Conservation (phyloP, 768 basidiomycete species). For the Naematelia encephala region DNA sequence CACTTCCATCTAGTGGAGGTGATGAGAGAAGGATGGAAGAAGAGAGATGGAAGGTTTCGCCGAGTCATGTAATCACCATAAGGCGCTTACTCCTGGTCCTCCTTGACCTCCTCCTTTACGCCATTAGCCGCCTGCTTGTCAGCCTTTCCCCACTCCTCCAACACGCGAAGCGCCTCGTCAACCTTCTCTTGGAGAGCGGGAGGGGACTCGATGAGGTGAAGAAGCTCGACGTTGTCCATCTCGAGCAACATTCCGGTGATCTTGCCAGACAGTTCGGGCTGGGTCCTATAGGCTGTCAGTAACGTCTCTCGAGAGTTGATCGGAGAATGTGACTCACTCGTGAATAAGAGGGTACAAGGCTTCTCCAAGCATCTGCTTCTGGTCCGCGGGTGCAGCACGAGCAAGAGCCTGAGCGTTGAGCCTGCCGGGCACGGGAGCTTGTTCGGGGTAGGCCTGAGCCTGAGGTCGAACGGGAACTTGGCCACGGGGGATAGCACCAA, state of each 20-base stretch:
- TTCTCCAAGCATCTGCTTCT: conserved; percentile 99
- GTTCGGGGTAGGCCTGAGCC: conserved; percentile 50
- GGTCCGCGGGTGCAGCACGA: conserved; percentile 67
- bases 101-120: conserved; percentile 15
- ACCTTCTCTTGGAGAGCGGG: conserved; percentile 87
- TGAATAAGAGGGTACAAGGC: conserved; percentile 88
- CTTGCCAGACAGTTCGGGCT: conserved; percentile 95
- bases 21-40: not conserved
- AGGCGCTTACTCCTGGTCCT: conserved; percentile 12
- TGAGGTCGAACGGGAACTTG: conserved; percentile 46
- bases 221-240: conserved; percentile 94
- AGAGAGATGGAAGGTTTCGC: no score
- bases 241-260: conserved; percentile 98
- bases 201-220: conserved; percentile 76
- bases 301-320: no score
- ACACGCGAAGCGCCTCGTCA: conserved; percentile 80
- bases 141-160: conserved; percentile 72
- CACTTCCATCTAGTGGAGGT: no score
- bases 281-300: conserved; percentile 53
- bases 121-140: conserved; percentile 43
- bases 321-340: no score
- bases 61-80: no score
- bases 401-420: conserved; percentile 62
- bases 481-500: conserved; percentile 32
- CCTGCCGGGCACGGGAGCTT: conserved; percentile 43